phyloP scores from a whole-genome alignment of 2,329 filamentous ascomycete species.

The Colletotrichum sp. region DNA sequence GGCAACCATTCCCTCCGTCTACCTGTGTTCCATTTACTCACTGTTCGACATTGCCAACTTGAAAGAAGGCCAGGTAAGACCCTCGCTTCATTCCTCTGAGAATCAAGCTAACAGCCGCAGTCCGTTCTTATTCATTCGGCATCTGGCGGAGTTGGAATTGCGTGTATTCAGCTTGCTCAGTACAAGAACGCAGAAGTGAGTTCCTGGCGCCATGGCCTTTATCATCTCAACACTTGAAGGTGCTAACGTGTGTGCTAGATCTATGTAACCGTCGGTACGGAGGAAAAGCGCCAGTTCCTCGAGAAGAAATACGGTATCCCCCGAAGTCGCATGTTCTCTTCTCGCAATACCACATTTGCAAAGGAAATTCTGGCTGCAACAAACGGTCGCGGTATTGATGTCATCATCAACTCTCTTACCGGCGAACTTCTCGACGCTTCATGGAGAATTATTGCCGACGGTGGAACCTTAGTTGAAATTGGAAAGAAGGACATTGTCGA shows the following conservation, averaged over 20 bases:
- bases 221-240: not conserved
- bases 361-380: conserved; percentile 26
- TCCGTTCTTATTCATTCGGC: not conserved
- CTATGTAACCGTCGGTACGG: conserved; percentile 32
- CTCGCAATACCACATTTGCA: conserved; percentile 27
- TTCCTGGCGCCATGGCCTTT: not conserved
- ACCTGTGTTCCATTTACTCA: conserved; percentile 13
- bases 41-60: conserved; percentile 31
- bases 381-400: conserved; percentile 27
- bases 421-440: conserved; percentile 25
- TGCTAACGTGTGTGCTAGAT: not conserved
- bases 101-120: not conserved
- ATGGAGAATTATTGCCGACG: not conserved
- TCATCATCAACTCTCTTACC: conserved; percentile 36
- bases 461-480: conserved; percentile 37
- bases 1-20: not conserved
- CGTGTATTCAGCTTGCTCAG: not conserved
- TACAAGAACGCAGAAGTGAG: not conserved
- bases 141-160: not conserved
- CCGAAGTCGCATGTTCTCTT: not conserved
- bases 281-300: conserved; percentile 26
- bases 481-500: conserved; percentile 31
- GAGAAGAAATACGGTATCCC: not conserved
- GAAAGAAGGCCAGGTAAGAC: conserved; percentile 15
- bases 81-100: accelerated